A percentile compares a stretch with the other conserved stretches of the same genome.
phyloP scores from a whole-genome alignment of 805 yeast species.

The Clavispora carvajalis region DNA sequence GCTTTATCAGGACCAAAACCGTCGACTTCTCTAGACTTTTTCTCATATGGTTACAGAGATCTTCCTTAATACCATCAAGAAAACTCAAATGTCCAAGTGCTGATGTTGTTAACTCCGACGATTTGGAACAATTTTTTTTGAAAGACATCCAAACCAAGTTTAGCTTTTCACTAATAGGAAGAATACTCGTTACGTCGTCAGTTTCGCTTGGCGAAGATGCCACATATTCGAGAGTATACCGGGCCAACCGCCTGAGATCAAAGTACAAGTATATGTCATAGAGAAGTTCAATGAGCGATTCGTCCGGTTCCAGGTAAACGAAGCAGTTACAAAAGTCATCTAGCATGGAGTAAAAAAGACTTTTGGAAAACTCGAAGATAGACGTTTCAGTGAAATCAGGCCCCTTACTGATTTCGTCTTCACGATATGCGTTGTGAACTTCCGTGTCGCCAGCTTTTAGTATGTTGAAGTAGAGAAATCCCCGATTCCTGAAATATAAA shows the following conservation, averaged over 20 bases:
- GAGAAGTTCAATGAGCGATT: constrained; percentile 44
- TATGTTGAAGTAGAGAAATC: constrained; percentile 55
- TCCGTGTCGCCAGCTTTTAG: constrained; percentile 15
- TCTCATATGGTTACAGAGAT: constrained; percentile 22
- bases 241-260: constrained; percentile 43
- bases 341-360: constrained; percentile 38
- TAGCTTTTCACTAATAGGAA: constrained; percentile 20
- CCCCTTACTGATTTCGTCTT: background rate
- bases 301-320: constrained; percentile 64
- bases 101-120: background rate
- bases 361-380: constrained; percentile 16
- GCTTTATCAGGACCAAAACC: constrained; percentile 6
- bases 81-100: constrained; percentile 19
- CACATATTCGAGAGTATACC: constrained; percentile 57
- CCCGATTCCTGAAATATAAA: constrained; percentile 76
- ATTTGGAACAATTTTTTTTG: background rate
- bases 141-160: background rate
- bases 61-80: constrained; percentile 26
- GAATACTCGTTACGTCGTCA: constrained; percentile 32
- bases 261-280: constrained; percentile 48
- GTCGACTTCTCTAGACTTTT: constrained; percentile 7
- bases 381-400: constrained; percentile 1
- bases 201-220: constrained; percentile 39
- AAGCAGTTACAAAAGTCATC: constrained; percentile 65
- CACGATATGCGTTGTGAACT: constrained; percentile 6